These are phyloP conservation scores for Alternaria ventricosa DNA, from an alignment of 2,329 filamentous ascomycete species.

Conservation along the genomic window DNA sequence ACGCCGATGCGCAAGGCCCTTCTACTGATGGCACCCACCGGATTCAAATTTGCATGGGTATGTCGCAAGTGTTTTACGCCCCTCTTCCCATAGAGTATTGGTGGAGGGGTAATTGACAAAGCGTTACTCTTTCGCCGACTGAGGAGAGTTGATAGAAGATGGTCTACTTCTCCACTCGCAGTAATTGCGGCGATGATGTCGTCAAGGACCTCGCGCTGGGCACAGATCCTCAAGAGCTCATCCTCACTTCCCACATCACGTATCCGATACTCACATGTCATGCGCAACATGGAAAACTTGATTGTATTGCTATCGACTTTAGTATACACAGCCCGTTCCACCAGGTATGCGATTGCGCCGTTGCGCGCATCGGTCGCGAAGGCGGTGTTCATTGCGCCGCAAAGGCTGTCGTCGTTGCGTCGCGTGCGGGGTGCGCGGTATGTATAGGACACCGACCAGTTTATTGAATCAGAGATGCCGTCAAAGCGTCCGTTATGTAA, in stretches of 20 bases:
- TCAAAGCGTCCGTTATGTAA: constrained; percentile 95
- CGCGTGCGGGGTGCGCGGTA: constrained; percentile 6
- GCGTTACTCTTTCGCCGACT: constrained; percentile 49
- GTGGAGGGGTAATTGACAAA: constrained; percentile 49
- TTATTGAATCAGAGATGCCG: constrained; percentile 87
- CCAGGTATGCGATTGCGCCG: background rate
- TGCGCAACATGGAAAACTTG: constrained; percentile 1
- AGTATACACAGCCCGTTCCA: constrained; percentile 2
- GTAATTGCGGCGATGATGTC: constrained; percentile 28
- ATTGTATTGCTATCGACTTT: constrained; percentile 5
- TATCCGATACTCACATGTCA: background rate
- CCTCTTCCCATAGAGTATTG: constrained; percentile 36
- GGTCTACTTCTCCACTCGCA: constrained; percentile 36
- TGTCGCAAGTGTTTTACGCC: constrained; percentile 50
- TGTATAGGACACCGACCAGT: constrained; percentile 60
- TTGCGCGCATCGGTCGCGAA: background rate
- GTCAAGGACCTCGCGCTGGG: background rate
- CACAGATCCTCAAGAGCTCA: background rate
- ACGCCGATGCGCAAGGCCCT: background rate
- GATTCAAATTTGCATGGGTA: background rate
- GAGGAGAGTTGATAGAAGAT: constrained; percentile 41
- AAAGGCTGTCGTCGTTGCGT: background rate
- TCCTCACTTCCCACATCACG: background rate
- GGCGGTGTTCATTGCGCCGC: background rate
- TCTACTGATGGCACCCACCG: background rate